These are phyloP conservation scores for Podosphaera leucotricha DNA, from an alignment of 2,329 filamentous ascomycete genomes.

Conservation along the genomic window DNA sequence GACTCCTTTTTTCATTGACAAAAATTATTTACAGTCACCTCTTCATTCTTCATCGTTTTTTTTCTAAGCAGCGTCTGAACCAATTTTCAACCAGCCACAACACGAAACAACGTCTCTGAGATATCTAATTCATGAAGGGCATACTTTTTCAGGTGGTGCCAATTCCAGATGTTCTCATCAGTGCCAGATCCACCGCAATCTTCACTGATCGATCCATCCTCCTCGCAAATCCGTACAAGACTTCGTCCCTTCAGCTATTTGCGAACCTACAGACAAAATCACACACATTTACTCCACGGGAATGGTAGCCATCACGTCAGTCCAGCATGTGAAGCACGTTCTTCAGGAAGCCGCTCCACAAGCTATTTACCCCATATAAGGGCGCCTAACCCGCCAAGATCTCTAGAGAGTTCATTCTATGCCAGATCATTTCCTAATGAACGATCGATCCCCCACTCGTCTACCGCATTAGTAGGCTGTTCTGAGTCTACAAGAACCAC, in stretches of 20 bases:
- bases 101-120: neutral
- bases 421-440: constrained; percentile 2
- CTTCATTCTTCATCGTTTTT: too few relatives aligned
- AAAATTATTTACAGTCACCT: too few relatives aligned
- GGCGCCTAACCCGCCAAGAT: neutral
- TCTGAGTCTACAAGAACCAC: constrained; percentile 9
- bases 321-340: neutral
- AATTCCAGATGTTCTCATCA: constrained; percentile 1
- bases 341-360: neutral
- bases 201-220: neutral
- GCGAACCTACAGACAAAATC: neutral
- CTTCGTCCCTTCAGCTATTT: constrained; percentile 1
- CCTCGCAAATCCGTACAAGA: neutral
- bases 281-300: neutral
- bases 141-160: neutral
- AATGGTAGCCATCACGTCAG: neutral
- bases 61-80: too few relatives aligned
- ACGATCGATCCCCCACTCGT: constrained; percentile 5
- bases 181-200: constrained; percentile 1
- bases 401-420: neutral
- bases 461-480: constrained; percentile 4
- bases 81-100: too few relatives aligned
- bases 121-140: neutral
- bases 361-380: neutral
- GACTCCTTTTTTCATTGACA: too few relatives aligned